Percentiles rank a stretch among this genome's conserved stretches.
phyloP scores from a whole-genome alignment of 495 filamentous ascomycete genomes.

The Annulohypoxylon bovei region DNA sequence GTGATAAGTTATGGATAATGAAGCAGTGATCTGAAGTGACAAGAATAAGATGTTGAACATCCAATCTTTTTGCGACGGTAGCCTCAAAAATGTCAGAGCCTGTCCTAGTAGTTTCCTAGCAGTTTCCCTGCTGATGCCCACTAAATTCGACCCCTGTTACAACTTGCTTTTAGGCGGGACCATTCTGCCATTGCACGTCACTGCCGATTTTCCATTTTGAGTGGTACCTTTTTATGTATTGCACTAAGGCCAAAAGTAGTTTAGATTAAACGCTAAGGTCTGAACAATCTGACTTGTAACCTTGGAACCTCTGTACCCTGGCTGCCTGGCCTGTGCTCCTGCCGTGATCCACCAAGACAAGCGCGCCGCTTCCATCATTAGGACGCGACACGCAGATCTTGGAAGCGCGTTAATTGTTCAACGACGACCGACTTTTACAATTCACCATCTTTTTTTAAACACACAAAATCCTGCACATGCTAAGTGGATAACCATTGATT shows the following conservation, averaged over 20 bases:
- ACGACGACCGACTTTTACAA: neutral
- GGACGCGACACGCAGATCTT: conserved; percentile 23
- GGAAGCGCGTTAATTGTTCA: conserved; percentile 33
- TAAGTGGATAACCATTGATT: neutral
- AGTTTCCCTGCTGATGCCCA: conserved; percentile 11
- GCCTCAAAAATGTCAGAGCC: conserved; percentile 34
- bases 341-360: conserved; percentile 6
- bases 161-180: conserved; percentile 39
- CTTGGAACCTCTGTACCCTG: conserved; percentile 3
- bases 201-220: conserved; percentile 39
- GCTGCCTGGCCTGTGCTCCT: neutral
- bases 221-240: conserved; percentile 27
- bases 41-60: conserved; percentile 7
- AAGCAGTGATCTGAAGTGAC: conserved; percentile 9
- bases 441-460: neutral
- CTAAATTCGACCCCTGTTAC: conserved; percentile 28
- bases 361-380: conserved; percentile 29
- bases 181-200: conserved; percentile 39
- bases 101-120: neutral
- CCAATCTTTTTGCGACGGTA: conserved; percentile 43
- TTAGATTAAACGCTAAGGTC: conserved; percentile 8
- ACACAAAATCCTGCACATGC: too few species aligned
- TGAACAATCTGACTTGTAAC: conserved; percentile 14
- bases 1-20: neutral
- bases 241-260: conserved; percentile 3